Evolutionary conservation across 208 protist species (phyloP).

Genomic region (Leishmania tarentolae): DNA sequence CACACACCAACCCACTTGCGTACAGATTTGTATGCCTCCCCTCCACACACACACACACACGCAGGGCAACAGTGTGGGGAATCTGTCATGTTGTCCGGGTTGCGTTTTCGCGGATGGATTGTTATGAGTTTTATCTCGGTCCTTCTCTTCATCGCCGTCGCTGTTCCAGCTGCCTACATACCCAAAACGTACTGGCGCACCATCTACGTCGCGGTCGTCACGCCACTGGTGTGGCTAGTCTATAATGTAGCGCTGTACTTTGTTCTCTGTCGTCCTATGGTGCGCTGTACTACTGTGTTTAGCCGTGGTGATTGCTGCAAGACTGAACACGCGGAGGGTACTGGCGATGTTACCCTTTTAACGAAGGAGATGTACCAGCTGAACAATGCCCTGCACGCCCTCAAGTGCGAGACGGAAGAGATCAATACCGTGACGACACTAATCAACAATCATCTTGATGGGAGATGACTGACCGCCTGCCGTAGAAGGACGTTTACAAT

Average conservation of each 20-base stretch:
- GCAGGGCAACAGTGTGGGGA: neutral
- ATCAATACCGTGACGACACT: conserved; percentile 22
- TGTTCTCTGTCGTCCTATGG: conserved; percentile 56
- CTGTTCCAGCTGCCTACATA: conserved; percentile 61
- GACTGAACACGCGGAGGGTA: conserved; percentile 21
- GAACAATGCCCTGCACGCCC: conserved; percentile 35
- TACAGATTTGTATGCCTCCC: neutral
- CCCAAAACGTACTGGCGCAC: conserved; percentile 24
- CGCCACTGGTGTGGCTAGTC: conserved; percentile 44
- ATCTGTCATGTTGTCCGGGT: neutral
- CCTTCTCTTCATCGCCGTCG: conserved; percentile 51
- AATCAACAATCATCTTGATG: conserved; percentile 20
- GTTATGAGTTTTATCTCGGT: conserved; percentile 52
- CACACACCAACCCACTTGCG: conserved; percentile 7
- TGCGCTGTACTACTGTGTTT: conserved; percentile 40
- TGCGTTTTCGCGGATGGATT: conserved; percentile 57
- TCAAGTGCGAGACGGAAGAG: conserved; percentile 34
- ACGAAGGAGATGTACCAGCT: conserved; percentile 72
- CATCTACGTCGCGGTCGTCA: conserved; percentile 59
- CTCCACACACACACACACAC: neutral
- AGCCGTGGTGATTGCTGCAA: conserved; percentile 30
- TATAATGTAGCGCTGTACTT: conserved; percentile 62
- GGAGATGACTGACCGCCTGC: neutral
- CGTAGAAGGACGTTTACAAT: neutral
- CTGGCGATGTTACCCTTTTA: conserved; percentile 23